Evolutionary conservation across 148 eudicot genomes (phyloP).

Genomic region (Agrostemma githago): DNA sequence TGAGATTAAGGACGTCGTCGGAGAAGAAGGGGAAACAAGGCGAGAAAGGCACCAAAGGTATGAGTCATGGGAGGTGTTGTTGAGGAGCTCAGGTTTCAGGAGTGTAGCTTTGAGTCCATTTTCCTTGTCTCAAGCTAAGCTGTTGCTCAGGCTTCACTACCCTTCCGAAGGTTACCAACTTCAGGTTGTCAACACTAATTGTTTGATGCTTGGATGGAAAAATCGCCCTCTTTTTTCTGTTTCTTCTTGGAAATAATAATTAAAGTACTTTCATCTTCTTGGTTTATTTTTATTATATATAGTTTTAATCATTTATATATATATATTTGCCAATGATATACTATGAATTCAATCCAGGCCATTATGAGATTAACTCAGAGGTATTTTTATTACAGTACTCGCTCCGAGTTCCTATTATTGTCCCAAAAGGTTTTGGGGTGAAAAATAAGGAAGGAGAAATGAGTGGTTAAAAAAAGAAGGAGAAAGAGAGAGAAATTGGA

Average conservation of each 20-base stretch:
- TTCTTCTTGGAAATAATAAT: constrained; percentile 67
- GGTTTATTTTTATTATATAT: not conserved
- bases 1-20: constrained; percentile 62
- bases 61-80: constrained; percentile 62
- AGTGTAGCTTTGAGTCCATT: constrained; percentile 63
- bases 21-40: constrained; percentile 46
- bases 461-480: no score
- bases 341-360: constrained; percentile 1
- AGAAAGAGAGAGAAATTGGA: no score
- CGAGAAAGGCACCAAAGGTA: constrained; percentile 63
- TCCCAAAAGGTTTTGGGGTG: no score
- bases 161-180: constrained; percentile 93
- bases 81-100: constrained; percentile 58
- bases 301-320: not conserved
- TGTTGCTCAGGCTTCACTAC: constrained; percentile 73
- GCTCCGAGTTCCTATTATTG: no score
- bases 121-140: constrained; percentile 81
- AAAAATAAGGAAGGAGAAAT: no score
- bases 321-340: not conserved
- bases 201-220: constrained; percentile 82
- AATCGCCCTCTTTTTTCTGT: constrained; percentile 76
- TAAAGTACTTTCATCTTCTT: not conserved
- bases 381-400: not conserved
- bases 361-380: constrained; percentile 6
- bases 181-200: constrained; percentile 39